Evolutionary conservation across 148 eudicot genomes (phyloP), one percentile per base, ranked within the genome.

Genomic region (Heliamphora exappendiculata): DNA sequence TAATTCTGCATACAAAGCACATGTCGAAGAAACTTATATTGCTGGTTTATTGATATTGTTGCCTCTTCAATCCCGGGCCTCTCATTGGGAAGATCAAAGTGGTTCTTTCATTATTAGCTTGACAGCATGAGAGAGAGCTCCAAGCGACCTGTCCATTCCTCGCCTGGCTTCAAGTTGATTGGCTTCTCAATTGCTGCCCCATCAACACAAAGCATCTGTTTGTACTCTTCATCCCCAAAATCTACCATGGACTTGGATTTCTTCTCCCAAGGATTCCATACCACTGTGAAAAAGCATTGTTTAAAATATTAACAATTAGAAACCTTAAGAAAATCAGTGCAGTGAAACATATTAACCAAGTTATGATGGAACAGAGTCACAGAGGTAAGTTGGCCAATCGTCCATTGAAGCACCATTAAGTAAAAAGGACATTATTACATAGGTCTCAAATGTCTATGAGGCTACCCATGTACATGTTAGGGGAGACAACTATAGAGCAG

Each of bases 211-310:
- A 93, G 75, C 96, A 93, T 89, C 1, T 81, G 82, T 64, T 88
- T 91, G 88, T 91, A 93, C 70, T 93, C 98, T 9, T 89, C 98
- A 28, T 91, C 96, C 0, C 89, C 96, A 1, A 93, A 81, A 77
- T 93, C 96, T 51, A 77, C 1, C 76, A 93, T 75, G 24, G 88
- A 82, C 81, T 86, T 89, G 1, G 92, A 78, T 69, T 87, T 93
- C 81, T 86, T 93, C 79, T 93, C 98, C 98, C 98, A 93, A 29
- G 98, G 98, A 82, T 93, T 93, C 98, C 98, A 93, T 19, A 93
- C 98, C 76, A 90, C 96, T 93, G 86, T 51, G 33, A 13, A 36
- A 42, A 41, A 45, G 22, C 17, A 31, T 71, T 44, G 17, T 33
- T 19, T 17, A 29, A 71, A 34, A 3, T 51, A 9, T 44, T 1